phyloP scores from a whole-genome alignment of 2,329 filamentous ascomycete species.

The Zopfia rhizophila region DNA sequence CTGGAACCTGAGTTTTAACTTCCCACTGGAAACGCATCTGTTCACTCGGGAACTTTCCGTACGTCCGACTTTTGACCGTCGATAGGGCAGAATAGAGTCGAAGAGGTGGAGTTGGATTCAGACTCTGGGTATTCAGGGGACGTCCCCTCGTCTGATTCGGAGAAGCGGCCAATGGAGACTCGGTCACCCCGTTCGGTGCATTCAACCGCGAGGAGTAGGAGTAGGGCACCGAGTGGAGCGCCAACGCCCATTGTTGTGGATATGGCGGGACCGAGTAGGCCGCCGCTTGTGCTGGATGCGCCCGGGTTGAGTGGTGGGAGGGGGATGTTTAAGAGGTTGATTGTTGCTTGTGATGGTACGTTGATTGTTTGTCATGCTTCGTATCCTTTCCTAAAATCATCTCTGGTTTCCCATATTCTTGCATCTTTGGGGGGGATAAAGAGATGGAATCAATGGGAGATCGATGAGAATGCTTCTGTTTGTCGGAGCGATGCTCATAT shows the following conservation, averaged over 20 bases:
- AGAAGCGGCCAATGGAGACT: conserved; percentile 29
- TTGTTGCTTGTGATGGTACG: conserved; percentile 53
- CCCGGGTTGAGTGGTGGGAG: conserved; percentile 48
- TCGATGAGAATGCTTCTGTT: background rate
- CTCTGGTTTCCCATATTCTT: no score
- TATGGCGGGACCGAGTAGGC: conserved; percentile 4
- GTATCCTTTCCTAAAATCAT: no score
- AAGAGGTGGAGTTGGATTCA: no score
- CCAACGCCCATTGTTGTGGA: conserved; percentile 20
- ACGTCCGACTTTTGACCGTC: no score
- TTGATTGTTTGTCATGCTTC: conserved; percentile 2
- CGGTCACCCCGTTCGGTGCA: conserved; percentile 34
- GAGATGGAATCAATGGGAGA: no score
- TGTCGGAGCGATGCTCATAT: background rate
- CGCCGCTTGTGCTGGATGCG: conserved; percentile 35
- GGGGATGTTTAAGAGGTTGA: conserved; percentile 53
- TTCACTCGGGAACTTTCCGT: no score
- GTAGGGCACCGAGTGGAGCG: conserved; percentile 41
- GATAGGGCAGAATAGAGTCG: no score
- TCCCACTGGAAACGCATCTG: no score
- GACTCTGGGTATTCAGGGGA: conserved; percentile 32
- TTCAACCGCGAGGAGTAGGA: conserved; percentile 37
- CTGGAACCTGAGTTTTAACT: no score
- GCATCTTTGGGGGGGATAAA: no score
- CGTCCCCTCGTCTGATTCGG: conserved; percentile 23